Percentiles rank a stretch among this genome's conserved stretches.
Evolutionary conservation across 2,329 filamentous ascomycete species (phyloP).

Genomic region (Ilyonectria robusta): DNA sequence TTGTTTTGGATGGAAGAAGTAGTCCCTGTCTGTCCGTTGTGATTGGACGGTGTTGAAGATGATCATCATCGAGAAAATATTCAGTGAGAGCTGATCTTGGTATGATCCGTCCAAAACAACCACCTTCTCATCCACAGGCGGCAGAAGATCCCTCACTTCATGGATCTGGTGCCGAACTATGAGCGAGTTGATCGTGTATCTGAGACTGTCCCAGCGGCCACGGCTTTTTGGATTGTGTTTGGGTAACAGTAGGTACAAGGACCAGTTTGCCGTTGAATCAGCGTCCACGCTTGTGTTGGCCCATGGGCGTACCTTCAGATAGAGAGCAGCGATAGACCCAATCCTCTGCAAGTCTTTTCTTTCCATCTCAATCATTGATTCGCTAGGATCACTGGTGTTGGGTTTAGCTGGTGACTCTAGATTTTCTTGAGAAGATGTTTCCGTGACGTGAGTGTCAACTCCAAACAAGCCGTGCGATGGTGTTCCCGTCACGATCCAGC

Average conservation of each 20-base stretch:
- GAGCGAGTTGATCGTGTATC: slow-evolving; percentile 79
- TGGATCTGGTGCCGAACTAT: slow-evolving; percentile 85
- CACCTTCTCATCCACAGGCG: slow-evolving; percentile 78
- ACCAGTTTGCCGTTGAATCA: slow-evolving; percentile 77
- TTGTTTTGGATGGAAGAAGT: slow-evolving; percentile 88
- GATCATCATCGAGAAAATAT: slow-evolving; percentile 87
- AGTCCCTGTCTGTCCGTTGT: slow-evolving; percentile 85
- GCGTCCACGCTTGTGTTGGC: slow-evolving; percentile 69
- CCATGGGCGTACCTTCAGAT: slow-evolving; percentile 85
- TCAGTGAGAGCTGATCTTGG: slow-evolving; percentile 86
- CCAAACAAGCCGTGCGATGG: slow-evolving; percentile 88
- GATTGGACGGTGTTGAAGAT: slow-evolving; percentile 91
- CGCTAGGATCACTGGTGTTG: slow-evolving; percentile 33
- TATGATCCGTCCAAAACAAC: slow-evolving; percentile 85
- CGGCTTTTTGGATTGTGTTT: slow-evolving; percentile 65
- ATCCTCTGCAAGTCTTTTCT: slow-evolving; percentile 76
- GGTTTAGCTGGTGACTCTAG: slow-evolving; percentile 33
- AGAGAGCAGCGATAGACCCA: slow-evolving; percentile 76
- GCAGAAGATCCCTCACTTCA: slow-evolving; percentile 79
- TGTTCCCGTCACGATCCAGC: slow-evolving; percentile 93
- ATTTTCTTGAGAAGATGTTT: neutral
- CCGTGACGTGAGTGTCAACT: slow-evolving; percentile 54
- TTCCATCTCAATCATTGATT: slow-evolving; percentile 65
- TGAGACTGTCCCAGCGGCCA: slow-evolving; percentile 74
- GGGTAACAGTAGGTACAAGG: slow-evolving; percentile 76